phyloP scores from a whole-genome alignment of 306 rosid species.

The Cucurbita pepo region DNA sequence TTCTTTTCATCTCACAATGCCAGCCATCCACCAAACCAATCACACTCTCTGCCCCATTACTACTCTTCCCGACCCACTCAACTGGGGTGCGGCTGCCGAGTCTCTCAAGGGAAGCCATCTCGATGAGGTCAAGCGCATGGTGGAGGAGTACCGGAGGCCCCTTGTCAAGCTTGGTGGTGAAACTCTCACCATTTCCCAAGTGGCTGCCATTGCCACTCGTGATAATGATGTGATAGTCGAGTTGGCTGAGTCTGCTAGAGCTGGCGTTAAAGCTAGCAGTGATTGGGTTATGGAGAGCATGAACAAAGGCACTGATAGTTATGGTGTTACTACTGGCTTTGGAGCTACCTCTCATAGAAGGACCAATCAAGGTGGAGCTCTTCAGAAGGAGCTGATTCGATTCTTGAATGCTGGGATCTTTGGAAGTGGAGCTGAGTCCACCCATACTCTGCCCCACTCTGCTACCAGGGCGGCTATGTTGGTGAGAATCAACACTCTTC shows the following conservation, averaged over 20 bases:
- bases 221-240: conserved; percentile 37
- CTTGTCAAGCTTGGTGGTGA: conserved; percentile 39
- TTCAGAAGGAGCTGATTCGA: conserved; percentile 72
- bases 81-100: conserved; percentile 58
- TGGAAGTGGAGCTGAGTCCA: conserved; percentile 51
- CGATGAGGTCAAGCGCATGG: conserved; percentile 90
- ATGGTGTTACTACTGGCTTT: conserved; percentile 90
- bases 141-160: conserved; percentile 49
- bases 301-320: conserved; percentile 62
- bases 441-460: conserved; percentile 55
- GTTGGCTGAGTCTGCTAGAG: conserved; percentile 47
- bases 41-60: conserved; percentile 17
- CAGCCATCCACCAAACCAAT: conserved; percentile 7
- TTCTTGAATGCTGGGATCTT: conserved; percentile 85
- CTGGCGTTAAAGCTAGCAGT: conserved; percentile 77
- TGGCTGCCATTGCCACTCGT: conserved; percentile 50
- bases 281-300: conserved; percentile 88
- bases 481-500: conserved; percentile 78
- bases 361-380: conserved; percentile 85
- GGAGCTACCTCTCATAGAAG: conserved; percentile 84
- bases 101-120: conserved; percentile 52
- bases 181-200: conserved; percentile 56
- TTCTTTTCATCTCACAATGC: conserved; percentile 20
- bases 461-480: conserved; percentile 81
- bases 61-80: conserved; percentile 33